Base-by-base conservation (phyloP, 345 rosid genomes). In the Citropsis articulata region DNA sequence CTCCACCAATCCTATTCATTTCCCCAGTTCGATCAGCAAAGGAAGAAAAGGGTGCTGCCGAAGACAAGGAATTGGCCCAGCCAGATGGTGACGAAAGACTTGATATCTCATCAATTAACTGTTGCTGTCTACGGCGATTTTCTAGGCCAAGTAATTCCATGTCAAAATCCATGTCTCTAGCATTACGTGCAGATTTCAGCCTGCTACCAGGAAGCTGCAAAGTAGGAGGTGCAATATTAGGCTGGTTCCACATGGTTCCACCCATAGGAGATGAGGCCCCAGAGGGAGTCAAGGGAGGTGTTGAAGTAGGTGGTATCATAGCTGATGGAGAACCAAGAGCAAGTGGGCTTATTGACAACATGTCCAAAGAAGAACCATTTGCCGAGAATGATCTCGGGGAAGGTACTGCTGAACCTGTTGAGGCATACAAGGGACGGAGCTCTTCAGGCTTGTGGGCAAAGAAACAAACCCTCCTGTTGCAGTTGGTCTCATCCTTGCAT, bases 371-470 rank as follows among this genome's bases (percentile, higher is more conserved):
- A n/a, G 87, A 83, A 57, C 86, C 84, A 81, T 60, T 82, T 28
- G 92, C 85, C 21, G 88, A 84, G 71, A 80, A 86, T 36, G 94
- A 91, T 75, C 92, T 79, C 0, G 99, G 96, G 38, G 99, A 92
- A 81, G 91, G 97, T 68, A 93, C 85, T 1, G 91, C 97, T 0
- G 97, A 95, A 4, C 98, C 97, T 2, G 98, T 92, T 28, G 98
- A 93, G 79, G 91, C 85, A 80, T 91, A 91, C 85, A 95, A 73
- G 1, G 98, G 96, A 4, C 98, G 93, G 3, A 95, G 91, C 88
- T 95, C 99, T 72, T 93, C 92, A 0, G 85, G 89, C 83, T 79
- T 92, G 84, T 95, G 99, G 31, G 99, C 99, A 70, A 95, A 95
- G 90, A 95, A 95, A 73, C 98, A 95, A n/a, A 95, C 97, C 85